phyloP scores from a whole-genome alignment of 2,329 filamentous ascomycete species.

The Microthyrium microscopicum region DNA sequence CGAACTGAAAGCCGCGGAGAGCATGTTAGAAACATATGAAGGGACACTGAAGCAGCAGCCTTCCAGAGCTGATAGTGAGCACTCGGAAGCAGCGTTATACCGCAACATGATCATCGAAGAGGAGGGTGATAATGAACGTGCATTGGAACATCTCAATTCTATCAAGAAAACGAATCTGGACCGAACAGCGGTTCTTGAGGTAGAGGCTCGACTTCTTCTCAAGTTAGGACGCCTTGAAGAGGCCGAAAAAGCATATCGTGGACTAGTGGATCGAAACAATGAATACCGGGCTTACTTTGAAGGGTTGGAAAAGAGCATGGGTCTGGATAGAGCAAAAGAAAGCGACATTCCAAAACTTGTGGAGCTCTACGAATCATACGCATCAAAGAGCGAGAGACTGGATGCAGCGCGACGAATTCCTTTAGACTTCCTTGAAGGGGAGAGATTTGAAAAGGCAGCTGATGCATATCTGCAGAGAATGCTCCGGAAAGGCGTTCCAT shows the following conservation, averaged over 20 bases:
- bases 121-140: constrained; percentile 63
- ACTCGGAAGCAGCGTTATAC: constrained; percentile 87
- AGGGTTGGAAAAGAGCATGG: constrained; percentile 53
- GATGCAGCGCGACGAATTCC: constrained; percentile 79
- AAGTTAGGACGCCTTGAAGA: constrained; percentile 63
- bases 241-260: constrained; percentile 64
- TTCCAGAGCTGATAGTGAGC: constrained; percentile 65
- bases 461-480: constrained; percentile 67
- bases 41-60: constrained; percentile 75
- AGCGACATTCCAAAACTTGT: constrained; percentile 53
- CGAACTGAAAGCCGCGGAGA: constrained; percentile 71
- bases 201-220: constrained; percentile 68
- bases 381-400: constrained; percentile 61
- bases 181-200: constrained; percentile 69
- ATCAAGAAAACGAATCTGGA: constrained; percentile 67
- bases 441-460: constrained; percentile 63
- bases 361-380: constrained; percentile 67
- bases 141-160: constrained; percentile 69
- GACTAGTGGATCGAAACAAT: constrained; percentile 69
- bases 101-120: constrained; percentile 92
- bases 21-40: constrained; percentile 80
- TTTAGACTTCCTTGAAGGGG: constrained; percentile 73
- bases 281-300: constrained; percentile 81
- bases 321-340: constrained; percentile 42
- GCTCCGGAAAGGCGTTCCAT: constrained; percentile 85